Evolutionary conservation across 306 rosid genomes (phyloP), one percentile per base, ranked within the genome.

Genomic region (Glycine tomentella): DNA sequence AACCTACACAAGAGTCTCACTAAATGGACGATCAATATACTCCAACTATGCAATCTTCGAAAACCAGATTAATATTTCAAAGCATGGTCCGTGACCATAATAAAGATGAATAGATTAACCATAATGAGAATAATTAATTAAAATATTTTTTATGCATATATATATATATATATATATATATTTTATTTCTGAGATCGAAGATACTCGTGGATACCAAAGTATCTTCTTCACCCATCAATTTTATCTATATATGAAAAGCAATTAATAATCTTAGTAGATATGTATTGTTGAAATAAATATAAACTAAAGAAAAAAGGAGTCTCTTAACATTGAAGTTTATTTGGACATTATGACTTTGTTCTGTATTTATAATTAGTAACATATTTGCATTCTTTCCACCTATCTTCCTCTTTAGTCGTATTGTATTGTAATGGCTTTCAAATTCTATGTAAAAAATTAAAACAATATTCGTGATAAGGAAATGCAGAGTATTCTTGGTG

Each of bases 291-390:
- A 56, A 53, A 70, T 50, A 70, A 50, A 33, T 9, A 17, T 8
- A 14, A 55, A 73, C 11, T 34, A 34, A 40, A 74, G n/a, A 34
- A 2, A 15, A 36, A 14, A 59, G 5, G 4, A 25, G 25, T 56
- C 40, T n/a, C 67, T 73, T 73, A 74, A 6, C 15, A 40, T 56
- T 7, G 55, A 74, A 57, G 68, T 40, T 73, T 74, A 16, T 40
- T 40, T 2, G 68, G 17, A 74, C 53, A 55, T 74, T 3, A 17
- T 16, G 9, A 25, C 46, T 49, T 70, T 17, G 8, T 14, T 69
- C 42, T 5, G 8, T 6, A 11, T 20, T 57, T n/a, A 67, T n/a
- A 15, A 67, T 42, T 15, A 9, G 73, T 17, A 5, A 68, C 15
- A 38, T 14, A 16, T 68, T 68, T 68, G 34, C 8, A 40, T 45